Conservation (phyloP, 306 rosid genomes). For the Malus sylvestris region DNA sequence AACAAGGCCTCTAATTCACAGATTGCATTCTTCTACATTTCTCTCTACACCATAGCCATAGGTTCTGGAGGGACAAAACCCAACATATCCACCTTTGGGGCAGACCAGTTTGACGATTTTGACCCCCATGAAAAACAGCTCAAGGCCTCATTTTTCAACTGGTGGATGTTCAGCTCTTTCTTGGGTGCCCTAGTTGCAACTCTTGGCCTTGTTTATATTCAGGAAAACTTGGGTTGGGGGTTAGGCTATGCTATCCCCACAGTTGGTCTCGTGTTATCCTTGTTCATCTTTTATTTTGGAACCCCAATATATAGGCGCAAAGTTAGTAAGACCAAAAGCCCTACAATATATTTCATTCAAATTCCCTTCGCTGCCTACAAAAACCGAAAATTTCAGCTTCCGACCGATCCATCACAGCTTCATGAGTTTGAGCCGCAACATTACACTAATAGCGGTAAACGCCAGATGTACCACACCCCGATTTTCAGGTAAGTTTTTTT, state of each 20-base stretch:
- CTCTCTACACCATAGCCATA: slow-evolving; percentile 58
- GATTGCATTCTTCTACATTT: slow-evolving; percentile 37
- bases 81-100: slow-evolving; percentile 69
- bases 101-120: slow-evolving; percentile 77
- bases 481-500: slow-evolving; percentile 41
- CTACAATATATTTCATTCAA: slow-evolving; percentile 31
- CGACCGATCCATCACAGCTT: slow-evolving; percentile 35
- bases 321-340: slow-evolving; percentile 31
- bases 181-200: slow-evolving; percentile 55
- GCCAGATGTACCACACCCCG: slow-evolving; percentile 50
- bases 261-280: slow-evolving; percentile 38
- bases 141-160: slow-evolving; percentile 73
- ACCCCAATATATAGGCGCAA: slow-evolving; percentile 69
- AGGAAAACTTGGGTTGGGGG: slow-evolving; percentile 77
- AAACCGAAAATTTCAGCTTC: slow-evolving; percentile 46
- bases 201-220: slow-evolving; percentile 57
- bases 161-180: slow-evolving; percentile 70
- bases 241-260: slow-evolving; percentile 62
- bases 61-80: slow-evolving; percentile 72
- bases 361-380: slow-evolving; percentile 39
- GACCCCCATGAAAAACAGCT: slow-evolving; percentile 36
- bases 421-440: slow-evolving; percentile 46
- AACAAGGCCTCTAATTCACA: slow-evolving; percentile 36
- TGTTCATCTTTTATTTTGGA: slow-evolving; percentile 45
- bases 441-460: slow-evolving; percentile 28